These are phyloP conservation scores for Hygrocybe coccinea DNA, from an alignment of 768 basidiomycete species.

Conservation along the genomic window DNA sequence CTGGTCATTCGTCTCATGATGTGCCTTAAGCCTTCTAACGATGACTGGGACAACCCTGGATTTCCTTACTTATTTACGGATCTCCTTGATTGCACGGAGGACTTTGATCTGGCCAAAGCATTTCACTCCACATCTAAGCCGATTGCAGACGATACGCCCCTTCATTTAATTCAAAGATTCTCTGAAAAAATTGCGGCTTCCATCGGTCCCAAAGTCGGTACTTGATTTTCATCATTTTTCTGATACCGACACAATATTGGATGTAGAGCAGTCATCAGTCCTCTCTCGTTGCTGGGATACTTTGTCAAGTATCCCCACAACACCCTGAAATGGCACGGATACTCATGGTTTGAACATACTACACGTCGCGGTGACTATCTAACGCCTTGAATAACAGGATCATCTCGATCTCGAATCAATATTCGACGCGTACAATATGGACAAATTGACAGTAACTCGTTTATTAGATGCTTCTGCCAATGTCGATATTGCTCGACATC, in stretches of 20 bases:
- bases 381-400: conserved; percentile 37
- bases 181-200: conserved; percentile 51
- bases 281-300: conserved; percentile 55
- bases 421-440: conserved; percentile 50
- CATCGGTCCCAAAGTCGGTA: conserved; percentile 53
- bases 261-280: conserved; percentile 51
- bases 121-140: conserved; percentile 52
- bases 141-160: conserved; percentile 50
- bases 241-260: neutral
- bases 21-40: conserved; percentile 69
- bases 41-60: conserved; percentile 74
- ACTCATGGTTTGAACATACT: conserved; percentile 33
- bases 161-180: conserved; percentile 50
- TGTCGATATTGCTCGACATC: conserved; percentile 53
- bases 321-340: conserved; percentile 51
- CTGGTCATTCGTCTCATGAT: conserved; percentile 71
- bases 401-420: conserved; percentile 50
- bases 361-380: neutral
- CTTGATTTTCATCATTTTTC: neutral
- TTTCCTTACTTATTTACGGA: conserved; percentile 70
- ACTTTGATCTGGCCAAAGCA: conserved; percentile 56
- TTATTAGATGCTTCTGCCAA: conserved; percentile 66
- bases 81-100: conserved; percentile 44
- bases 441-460: conserved; percentile 49
- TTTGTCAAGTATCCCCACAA: conserved; percentile 64